phyloP scores from a whole-genome alignment of 2,329 filamentous ascomycete species.

The Colletotrichum caudatum region DNA sequence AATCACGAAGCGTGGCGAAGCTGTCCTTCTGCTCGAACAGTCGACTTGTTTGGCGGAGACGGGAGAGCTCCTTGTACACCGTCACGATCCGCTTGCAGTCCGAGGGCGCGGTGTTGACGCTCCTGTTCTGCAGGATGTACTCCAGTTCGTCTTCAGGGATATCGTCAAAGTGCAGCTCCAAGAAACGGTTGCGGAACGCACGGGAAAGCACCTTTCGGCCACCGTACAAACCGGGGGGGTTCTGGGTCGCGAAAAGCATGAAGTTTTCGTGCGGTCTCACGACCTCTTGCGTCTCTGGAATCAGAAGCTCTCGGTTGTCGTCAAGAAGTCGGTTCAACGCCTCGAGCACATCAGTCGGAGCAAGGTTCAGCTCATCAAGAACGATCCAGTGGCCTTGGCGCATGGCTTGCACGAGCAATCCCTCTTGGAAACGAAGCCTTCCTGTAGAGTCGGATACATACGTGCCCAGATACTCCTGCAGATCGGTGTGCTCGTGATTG shows the following conservation, averaged over 20 bases:
- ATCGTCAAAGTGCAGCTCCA: constrained; percentile 97
- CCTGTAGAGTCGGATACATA: constrained; percentile 91
- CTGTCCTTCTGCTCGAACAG: constrained; percentile 98
- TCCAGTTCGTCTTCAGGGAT: constrained; percentile 96
- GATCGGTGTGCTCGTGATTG: constrained; percentile 98
- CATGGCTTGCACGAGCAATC: constrained; percentile 90
- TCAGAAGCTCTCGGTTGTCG: constrained; percentile 94
- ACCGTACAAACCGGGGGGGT: constrained; percentile 94
- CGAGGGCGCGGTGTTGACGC: constrained; percentile 86
- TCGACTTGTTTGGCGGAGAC: constrained; percentile 87
- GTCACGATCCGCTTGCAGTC: constrained; percentile 92
- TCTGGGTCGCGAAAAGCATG: constrained; percentile 98
- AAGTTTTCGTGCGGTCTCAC: constrained; percentile 94
- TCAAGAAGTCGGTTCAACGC: constrained; percentile 95
- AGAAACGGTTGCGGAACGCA: constrained; percentile 95
- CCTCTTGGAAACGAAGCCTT: constrained; percentile 90
- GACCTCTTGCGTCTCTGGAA: constrained; percentile 95
- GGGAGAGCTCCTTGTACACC: constrained; percentile 92
- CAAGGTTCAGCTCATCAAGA: constrained; percentile 95
- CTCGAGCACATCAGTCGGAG: constrained; percentile 96
- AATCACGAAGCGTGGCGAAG: constrained; percentile 93
- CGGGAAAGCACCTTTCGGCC: constrained; percentile 93
- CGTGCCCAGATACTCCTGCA: constrained; percentile 97
- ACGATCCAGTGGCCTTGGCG: constrained; percentile 97
- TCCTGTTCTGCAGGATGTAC: constrained; percentile 88